Base-by-base conservation (phyloP, 1,284 basidiomycete genomes). In the Irpex lacteus region DNA sequence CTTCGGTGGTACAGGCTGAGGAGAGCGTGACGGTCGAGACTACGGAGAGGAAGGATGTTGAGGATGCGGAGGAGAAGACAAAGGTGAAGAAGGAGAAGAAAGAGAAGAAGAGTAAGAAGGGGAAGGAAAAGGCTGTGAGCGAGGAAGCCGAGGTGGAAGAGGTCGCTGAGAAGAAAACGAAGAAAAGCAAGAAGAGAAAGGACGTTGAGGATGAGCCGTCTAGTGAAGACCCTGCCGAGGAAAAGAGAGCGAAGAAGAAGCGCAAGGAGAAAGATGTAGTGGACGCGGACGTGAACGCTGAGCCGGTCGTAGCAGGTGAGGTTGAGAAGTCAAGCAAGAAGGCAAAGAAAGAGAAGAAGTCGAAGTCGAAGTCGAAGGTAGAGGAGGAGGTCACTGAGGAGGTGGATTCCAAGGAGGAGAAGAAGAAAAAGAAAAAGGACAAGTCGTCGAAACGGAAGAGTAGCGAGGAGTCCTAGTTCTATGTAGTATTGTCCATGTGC, bases 391-490 rank as follows among this genome's bases (percentile, higher is more conserved):
- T 18, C 34, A 3, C 2, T 18, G 15, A 4, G 5, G 62, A 53
- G 36, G 57, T 19, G 13, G 37, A 49, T 6, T 19, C 57, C 2
- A 3, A 37, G 53, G 52, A 59, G 34, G 57, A 63, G 57, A 63
- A 54, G 19, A 63, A 56, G 40, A 63, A 60, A 21, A 60, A 44
- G 34, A 63, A 57, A 44, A 63, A 60, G 53, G 59, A 34, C 32
- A 56, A 60, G 40, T 56, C 62, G 8, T 44, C 57, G 7, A 58
- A 63, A 19, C 36, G 21, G 11, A 37, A 56, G 54, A 36, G 15
- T 9, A 15, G 21, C 8, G 54, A 56, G 26, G 32, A 37, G 9
- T 13, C 13, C 32, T 56, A 56, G 13, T 56, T 11, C 2, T 6
- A 55, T 21, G 21, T 21, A 32, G 5, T 34, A 6, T 34, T 3